Percentiles rank a stretch among this genome's conserved stretches.
phyloP scores from a whole-genome alignment of 495 filamentous ascomycete species.

The Delitschia confertaspora region DNA sequence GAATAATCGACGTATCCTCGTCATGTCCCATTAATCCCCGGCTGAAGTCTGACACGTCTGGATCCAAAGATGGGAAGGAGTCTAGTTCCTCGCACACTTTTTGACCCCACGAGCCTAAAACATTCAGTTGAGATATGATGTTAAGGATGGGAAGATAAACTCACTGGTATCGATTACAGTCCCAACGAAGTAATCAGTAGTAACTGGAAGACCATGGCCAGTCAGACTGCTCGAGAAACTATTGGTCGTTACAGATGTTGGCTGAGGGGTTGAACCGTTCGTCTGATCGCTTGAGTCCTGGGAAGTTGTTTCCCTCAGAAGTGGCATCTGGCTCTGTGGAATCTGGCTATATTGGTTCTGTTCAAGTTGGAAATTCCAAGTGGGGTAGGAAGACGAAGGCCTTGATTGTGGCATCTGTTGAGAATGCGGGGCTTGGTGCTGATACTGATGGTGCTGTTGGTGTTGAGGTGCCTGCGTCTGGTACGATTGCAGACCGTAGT shows the following conservation, averaged over 20 bases:
- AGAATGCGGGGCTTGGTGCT: background rate
- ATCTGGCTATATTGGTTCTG: conserved; percentile 21
- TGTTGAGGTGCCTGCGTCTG: conserved; percentile 16
- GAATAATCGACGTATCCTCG: conserved; percentile 30
- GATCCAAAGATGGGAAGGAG: conserved; percentile 28
- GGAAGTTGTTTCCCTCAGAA: conserved; percentile 5
- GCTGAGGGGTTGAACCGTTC: conserved; percentile 7
- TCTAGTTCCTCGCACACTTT: conserved; percentile 30
- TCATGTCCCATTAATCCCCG: conserved; percentile 27
- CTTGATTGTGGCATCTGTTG: conserved; percentile 14
- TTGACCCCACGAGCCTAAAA: conserved; percentile 26
- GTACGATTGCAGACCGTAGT: conserved; percentile 19
- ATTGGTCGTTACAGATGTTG: conserved; percentile 12
- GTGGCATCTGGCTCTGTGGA: conserved; percentile 9
- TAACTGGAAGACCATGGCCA: conserved; percentile 4
- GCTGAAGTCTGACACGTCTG: conserved; percentile 26
- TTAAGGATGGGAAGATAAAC: conserved; percentile 2
- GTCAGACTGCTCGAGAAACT: conserved; percentile 13
- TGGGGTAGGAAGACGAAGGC: conserved; percentile 21
- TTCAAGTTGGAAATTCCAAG: conserved; percentile 23
- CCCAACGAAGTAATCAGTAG: conserved; percentile 22
- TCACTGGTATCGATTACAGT: conserved; percentile 25
- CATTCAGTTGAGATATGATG: conserved; percentile 8
- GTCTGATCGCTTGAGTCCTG: conserved; percentile 1
- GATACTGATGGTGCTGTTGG: conserved; percentile 4